Percentiles rank a stretch among this genome's conserved stretches.
Evolutionary conservation across 2,329 filamentous ascomycete species (phyloP).

Genomic region (Sporothrix brasiliensis): DNA sequence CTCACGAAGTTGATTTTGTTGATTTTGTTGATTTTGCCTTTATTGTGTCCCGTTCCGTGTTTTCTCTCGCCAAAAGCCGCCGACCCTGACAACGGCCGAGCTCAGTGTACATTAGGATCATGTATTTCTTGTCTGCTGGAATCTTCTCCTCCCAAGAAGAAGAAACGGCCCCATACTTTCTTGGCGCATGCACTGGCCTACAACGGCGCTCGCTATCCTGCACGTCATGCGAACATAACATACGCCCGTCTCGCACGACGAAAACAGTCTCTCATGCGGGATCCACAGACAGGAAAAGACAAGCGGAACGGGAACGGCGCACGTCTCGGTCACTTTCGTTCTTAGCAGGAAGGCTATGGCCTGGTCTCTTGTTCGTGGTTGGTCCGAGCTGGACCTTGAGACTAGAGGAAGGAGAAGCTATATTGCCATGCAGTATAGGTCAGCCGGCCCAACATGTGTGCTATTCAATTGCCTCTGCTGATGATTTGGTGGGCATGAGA

Average conservation of each 20-base stretch:
- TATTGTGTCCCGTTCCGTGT: constrained; percentile 12
- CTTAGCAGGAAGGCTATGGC: neutral
- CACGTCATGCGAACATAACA: neutral
- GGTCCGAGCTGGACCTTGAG: neutral
- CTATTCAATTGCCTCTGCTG: neutral
- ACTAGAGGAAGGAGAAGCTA: neutral
- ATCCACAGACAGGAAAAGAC: neutral
- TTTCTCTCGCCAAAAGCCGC: neutral
- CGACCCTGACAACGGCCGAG: neutral
- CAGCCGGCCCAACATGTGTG: neutral
- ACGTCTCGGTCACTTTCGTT: neutral
- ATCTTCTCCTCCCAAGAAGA: neutral
- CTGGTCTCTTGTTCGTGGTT: neutral
- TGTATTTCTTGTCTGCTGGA: neutral
- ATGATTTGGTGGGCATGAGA: neutral
- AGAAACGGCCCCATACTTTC: constrained; percentile 19
- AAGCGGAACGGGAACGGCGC: neutral
- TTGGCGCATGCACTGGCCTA: constrained; percentile 27
- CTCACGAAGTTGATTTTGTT: neutral
- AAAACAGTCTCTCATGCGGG: neutral
- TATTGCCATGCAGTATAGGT: constrained; percentile 5
- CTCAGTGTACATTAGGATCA: neutral
- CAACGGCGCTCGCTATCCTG: neutral
- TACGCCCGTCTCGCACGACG: neutral
- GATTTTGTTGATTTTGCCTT: neutral